Evolutionary conservation across 208 protist genomes (phyloP), one percentile per base, ranked within the genome.

Genomic region (Trypanosoma platydactyli): DNA sequence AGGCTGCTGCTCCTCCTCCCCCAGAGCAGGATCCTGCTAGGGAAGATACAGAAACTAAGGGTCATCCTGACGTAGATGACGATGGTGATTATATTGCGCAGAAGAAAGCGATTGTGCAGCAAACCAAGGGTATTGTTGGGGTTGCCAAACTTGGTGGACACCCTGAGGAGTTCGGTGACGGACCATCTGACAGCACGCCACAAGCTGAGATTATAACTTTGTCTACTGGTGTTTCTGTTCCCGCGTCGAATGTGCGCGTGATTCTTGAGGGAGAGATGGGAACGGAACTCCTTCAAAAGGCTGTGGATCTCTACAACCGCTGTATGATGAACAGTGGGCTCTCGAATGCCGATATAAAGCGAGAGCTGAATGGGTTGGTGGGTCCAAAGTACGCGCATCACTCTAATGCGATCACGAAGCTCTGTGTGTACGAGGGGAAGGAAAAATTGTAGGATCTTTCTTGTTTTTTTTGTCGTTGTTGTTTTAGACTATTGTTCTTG

Each of bases 151-250:
- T 91, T 24, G 85, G 84, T 61, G 84, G 84, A 9, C 86, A 95
- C 63, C 86, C 86, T 9, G 85, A 92, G 72, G 90, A 95, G 81
- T 92, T 92, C 66, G 86, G 85, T 53, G 90, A 92, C 61, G 83
- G 76, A 45, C 75, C 79, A 13, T 82, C 76, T 3, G 67, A 75
- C 45, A 76, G 83, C 60, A 45, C 74, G 12, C 80, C 83, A 49
- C 79, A 86, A 65, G 78, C 75, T 20, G 86, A 93, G 70, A 84
- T 71, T 27, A 91, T 95, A 42, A 85, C 80, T 27, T 44, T 95
- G 25, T 57, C 76, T 7, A 87, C 73, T 61, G 88, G 88, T 20
- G 38, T 78, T 13, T 78, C 76, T 40, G 76, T 92, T 33, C 71
- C 76, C 12, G 88, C 88, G 35, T 68, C 73, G 20, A 63, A 82